These are phyloP conservation scores for Allium fistulosum DNA, from an alignment of 106 monocot species.

Conservation along the genomic window DNA sequence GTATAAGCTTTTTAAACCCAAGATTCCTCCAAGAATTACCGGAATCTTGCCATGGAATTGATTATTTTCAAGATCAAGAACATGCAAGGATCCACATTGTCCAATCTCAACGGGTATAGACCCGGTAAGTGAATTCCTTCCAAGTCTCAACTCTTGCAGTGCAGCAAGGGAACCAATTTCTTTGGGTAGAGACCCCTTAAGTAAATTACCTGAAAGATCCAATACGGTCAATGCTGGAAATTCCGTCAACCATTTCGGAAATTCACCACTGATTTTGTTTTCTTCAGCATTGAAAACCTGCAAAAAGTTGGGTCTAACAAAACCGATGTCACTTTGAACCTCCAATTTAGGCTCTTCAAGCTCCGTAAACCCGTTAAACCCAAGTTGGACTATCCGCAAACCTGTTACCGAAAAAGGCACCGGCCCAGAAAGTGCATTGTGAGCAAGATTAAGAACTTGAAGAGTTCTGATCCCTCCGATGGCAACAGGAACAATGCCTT, in stretches of 20 bases:
- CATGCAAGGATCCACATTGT: conserved; percentile 55
- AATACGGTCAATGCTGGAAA: conserved; percentile 40
- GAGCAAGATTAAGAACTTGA: conserved; percentile 15
- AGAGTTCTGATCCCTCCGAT: conserved; percentile 14
- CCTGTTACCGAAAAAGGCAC: conserved; percentile 22
- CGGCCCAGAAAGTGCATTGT: conserved; percentile 25
- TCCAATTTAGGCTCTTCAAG: conserved; percentile 7
- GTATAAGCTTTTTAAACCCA: conserved; percentile 33
- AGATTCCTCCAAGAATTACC: conserved; percentile 27
- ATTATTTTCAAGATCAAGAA: conserved; percentile 75
- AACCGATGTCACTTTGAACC: conserved; percentile 3
- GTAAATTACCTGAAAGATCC: conserved; percentile 65
- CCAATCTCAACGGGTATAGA: conserved; percentile 58
- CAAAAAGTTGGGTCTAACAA: conserved; percentile 13
- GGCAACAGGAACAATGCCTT: conserved; percentile 16
- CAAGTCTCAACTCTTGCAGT: conserved; percentile 67
- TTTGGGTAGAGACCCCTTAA: conserved; percentile 41
- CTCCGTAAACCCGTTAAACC: conserved; percentile 45
- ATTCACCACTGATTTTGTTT: conserved; percentile 42
- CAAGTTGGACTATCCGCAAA: conserved; percentile 62
- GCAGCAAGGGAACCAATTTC: conserved; percentile 37
- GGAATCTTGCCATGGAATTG: conserved; percentile 58
- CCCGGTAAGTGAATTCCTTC: conserved; percentile 42
- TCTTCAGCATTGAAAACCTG: conserved; percentile 64
- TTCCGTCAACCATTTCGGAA: conserved; percentile 62